A percentile compares a stretch with the other conserved stretches of the same genome.
These are phyloP conservation scores for Lentithecium fluviatile DNA, from an alignment of 495 filamentous ascomycete species.

Conservation along the genomic window DNA sequence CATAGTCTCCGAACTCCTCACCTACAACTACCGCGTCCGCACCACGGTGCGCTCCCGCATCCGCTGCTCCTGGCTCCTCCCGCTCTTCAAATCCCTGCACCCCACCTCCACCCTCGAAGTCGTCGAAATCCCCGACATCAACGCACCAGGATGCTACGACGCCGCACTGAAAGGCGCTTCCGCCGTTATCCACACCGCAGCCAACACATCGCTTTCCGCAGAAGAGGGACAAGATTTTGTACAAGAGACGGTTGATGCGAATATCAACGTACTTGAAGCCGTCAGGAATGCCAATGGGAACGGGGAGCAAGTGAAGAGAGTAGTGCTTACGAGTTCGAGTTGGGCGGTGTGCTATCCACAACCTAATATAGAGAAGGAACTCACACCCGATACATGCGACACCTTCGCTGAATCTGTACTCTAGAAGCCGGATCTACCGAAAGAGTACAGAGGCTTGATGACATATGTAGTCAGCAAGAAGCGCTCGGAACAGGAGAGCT, in stretches of 20 bases:
- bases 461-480: slow-evolving; percentile 57
- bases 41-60: slow-evolving; percentile 23
- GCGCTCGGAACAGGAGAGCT: slow-evolving; percentile 51
- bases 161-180: slow-evolving; percentile 10
- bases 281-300: slow-evolving; percentile 3
- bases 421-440: not conserved
- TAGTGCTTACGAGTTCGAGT: slow-evolving; percentile 23
- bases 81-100: slow-evolving; percentile 4
- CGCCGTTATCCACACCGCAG: slow-evolving; percentile 11
- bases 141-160: slow-evolving; percentile 1
- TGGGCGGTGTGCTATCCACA: slow-evolving; percentile 12
- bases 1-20: slow-evolving; percentile 42
- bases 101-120: slow-evolving; percentile 1
- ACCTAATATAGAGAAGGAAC: slow-evolving; percentile 1
- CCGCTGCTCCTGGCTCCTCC: slow-evolving; percentile 3
- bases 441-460: not conserved
- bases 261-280: slow-evolving; percentile 8
- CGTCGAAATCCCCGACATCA: slow-evolving; percentile 19
- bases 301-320: slow-evolving; percentile 8
- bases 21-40: slow-evolving; percentile 28
- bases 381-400: slow-evolving; percentile 5
- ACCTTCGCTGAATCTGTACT: not conserved
- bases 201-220: not conserved
- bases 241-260: not conserved
- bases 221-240: not conserved